Evolutionary conservation across 345 rosid genomes (phyloP).

Genomic region (Stellera chamaejasme): DNA sequence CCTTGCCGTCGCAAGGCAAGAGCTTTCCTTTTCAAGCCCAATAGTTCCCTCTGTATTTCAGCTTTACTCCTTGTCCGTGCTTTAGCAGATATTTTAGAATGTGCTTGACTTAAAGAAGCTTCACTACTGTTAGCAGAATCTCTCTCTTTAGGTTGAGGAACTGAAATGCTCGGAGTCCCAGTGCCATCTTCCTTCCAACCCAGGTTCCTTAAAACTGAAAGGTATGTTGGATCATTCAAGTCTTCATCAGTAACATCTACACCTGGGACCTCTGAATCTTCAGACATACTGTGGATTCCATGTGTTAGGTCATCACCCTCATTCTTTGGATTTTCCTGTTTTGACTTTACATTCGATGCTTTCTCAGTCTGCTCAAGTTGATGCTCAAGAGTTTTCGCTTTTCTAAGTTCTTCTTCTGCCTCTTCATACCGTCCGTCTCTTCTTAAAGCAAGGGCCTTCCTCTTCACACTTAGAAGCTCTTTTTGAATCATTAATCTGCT

Average conservation of each 20-base stretch:
- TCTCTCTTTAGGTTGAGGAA: constrained; percentile 16
- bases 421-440: constrained; percentile 68
- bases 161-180: constrained; percentile 11
- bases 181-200: constrained; percentile 67
- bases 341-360: constrained; percentile 27
- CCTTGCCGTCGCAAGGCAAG: constrained; percentile 71
- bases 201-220: constrained; percentile 41
- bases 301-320: constrained; percentile 15
- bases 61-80: constrained; percentile 49
- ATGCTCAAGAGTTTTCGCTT: constrained; percentile 50
- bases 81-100: constrained; percentile 14
- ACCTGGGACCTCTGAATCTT: constrained; percentile 25
- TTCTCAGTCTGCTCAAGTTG: constrained; percentile 65
- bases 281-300: constrained; percentile 20
- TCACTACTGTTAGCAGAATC: constrained; percentile 17
- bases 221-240: constrained; percentile 54
- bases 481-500: constrained; percentile 53
- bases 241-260: constrained; percentile 67
- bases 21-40: constrained; percentile 78
- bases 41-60: constrained; percentile 79
- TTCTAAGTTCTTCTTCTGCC: constrained; percentile 65
- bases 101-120: constrained; percentile 18
- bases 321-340: constrained; percentile 6
- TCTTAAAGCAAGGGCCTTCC: constrained; percentile 66
- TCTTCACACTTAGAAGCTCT: constrained; percentile 65